Conservation (phyloP, 305 asterid genomes). For the Fraxinus latifolia region DNA sequence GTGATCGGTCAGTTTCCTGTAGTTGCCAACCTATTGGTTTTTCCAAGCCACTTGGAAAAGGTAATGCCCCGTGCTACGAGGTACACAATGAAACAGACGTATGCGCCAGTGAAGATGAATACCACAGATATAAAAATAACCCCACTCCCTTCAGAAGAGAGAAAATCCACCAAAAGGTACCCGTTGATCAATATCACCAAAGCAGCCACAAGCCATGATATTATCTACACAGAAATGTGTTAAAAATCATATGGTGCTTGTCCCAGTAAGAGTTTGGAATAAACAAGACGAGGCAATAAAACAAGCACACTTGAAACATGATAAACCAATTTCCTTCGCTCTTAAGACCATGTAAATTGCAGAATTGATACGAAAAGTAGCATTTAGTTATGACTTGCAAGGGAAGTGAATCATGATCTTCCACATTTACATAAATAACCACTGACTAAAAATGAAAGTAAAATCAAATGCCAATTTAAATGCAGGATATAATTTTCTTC, state of each 20-base stretch:
- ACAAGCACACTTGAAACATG: background rate
- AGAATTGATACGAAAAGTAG: background rate
- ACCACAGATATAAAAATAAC: slow-evolving; percentile 38
- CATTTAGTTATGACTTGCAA: background rate
- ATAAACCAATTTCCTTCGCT: background rate
- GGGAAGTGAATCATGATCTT: background rate
- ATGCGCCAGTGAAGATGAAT: slow-evolving; percentile 45
- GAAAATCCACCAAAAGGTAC: slow-evolving; percentile 74
- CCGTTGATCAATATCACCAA: slow-evolving; percentile 77
- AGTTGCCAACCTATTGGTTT: slow-evolving; percentile 31
- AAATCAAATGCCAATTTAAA: background rate
- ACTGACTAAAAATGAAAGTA: background rate
- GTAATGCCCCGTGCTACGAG: slow-evolving; percentile 51
- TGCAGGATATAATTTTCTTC: background rate
- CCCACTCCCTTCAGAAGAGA: slow-evolving; percentile 63
- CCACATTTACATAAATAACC: background rate
- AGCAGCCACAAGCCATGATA: slow-evolving; percentile 78
- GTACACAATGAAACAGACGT: slow-evolving; percentile 59
- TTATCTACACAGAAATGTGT: slow-evolving; percentile 27
- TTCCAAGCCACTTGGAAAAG: slow-evolving; percentile 34
- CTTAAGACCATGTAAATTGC: background rate
- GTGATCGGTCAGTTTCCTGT: slow-evolving; percentile 26
- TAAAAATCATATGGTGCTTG: background rate
- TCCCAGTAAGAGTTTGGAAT: background rate
- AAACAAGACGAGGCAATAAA: background rate